Base-by-base conservation (phyloP, 2,329 filamentous ascomycete genomes). In the Blastomyces emzantsi region DNA sequence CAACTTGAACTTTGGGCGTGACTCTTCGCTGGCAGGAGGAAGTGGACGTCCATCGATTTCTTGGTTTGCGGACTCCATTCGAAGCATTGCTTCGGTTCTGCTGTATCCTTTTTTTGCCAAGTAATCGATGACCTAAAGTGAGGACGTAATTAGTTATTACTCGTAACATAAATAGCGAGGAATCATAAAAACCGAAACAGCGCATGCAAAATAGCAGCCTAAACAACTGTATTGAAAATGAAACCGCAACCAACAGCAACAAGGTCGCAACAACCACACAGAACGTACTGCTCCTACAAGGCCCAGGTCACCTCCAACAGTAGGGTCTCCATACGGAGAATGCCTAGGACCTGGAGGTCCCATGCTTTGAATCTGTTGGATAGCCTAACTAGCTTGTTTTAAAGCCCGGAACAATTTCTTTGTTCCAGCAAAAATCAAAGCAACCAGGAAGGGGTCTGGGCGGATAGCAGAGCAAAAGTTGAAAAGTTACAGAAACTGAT, bases 31-130 rank as follows among this genome's bases (percentile, higher is more conserved):
- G 11, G 81, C 75, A 60, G 78, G 77, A 58, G 86, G 82, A 43
- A 93, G 83, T 1, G 91, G 90, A 64, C 89, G 85, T 9, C 92
- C 92, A 73, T 92, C 90, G 28, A 88, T 83, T 63, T 93, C 90
- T 52, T 94, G 83, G 69, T 92, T 87, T 30, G 90, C 87, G 1
- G 92, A 96, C 76, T 99, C 94, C 75, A 91, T 89, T 54, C 94
- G 86, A 62, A 99, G 90, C 73, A 94, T 90, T 25, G 93, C 90
- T 76, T 99, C 94, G 0, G 94, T 97, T 30, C 89, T 85, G 62
- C 87, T 92, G 76, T 97, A 99, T 0, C 94, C 94, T 69, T 97
- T 92, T 75, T 99, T 99, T 2, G 92, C 85, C 0, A 99, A 82
- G 75, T 99, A 99, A 70, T 99, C 94, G 9, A 96, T 92, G 3